These are phyloP conservation scores for Alliaria petiolata DNA, from an alignment of 345 rosid species.

Conservation along the genomic window DNA sequence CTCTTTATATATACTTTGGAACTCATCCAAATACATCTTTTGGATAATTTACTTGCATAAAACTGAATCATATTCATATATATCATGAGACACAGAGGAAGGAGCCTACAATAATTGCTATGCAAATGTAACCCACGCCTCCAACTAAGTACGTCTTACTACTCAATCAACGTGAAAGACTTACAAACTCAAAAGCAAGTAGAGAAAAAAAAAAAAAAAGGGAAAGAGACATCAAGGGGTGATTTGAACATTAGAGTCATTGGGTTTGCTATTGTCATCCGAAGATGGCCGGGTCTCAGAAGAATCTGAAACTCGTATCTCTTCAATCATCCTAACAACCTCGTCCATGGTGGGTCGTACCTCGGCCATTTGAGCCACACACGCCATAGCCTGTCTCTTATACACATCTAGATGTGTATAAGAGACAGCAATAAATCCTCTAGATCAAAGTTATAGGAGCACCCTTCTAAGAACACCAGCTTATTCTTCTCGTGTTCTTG, in stretches of 20 bases:
- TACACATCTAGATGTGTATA: slow-evolving; percentile 78
- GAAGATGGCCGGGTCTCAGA: slow-evolving; percentile 77
- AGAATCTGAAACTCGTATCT: slow-evolving; percentile 65
- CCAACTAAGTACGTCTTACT: slow-evolving; percentile 8
- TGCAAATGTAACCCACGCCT: background rate
- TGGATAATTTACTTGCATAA: background rate
- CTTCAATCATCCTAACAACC: slow-evolving; percentile 84
- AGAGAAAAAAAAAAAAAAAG: background rate
- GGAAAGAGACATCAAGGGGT: slow-evolving; percentile 43
- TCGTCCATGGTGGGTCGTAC: slow-evolving; percentile 73
- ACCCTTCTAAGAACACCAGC: slow-evolving; percentile 83
- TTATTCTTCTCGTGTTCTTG: slow-evolving; percentile 75
- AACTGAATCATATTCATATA: slow-evolving; percentile 8
- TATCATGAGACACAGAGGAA: background rate
- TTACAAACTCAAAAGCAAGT: slow-evolving; percentile 22
- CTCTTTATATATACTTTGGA: background rate
- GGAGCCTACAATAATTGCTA: slow-evolving; percentile 17
- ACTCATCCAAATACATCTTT: background rate
- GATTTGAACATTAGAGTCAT: slow-evolving; percentile 70
- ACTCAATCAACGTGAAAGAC: slow-evolving; percentile 20
- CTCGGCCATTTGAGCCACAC: slow-evolving; percentile 60
- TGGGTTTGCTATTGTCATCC: slow-evolving; percentile 65
- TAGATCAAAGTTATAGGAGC: slow-evolving; percentile 68
- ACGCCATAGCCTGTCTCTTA: slow-evolving; percentile 79
- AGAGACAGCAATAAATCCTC: slow-evolving; percentile 76